A percentile compares a stretch with the other conserved stretches of the same genome.
Conservation (phyloP, 306 rosid genomes). For the Coriaria nepalensis region DNA sequence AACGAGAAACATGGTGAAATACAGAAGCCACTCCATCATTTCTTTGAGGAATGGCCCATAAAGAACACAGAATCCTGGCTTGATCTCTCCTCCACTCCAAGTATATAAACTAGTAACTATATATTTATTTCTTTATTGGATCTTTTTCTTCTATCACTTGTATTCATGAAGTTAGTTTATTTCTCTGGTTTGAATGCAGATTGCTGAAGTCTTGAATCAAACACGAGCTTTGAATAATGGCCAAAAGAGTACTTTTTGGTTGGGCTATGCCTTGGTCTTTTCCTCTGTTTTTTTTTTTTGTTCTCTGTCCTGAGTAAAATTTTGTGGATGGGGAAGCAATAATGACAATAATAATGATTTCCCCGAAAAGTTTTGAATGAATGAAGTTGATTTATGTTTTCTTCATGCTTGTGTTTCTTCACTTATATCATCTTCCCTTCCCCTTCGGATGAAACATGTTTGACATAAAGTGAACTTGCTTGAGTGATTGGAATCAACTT, state of each 20-base stretch:
- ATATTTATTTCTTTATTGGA: background rate
- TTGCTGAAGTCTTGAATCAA: constrained; percentile 38
- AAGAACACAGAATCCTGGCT: constrained; percentile 92
- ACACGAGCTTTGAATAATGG: constrained; percentile 30
- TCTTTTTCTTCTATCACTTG: background rate
- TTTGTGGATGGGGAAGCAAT: constrained; percentile 10
- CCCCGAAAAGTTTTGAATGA: constrained; percentile 20
- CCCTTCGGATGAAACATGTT: constrained; percentile 62
- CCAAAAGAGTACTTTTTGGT: constrained; percentile 39
- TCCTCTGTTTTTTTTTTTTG: constrained; percentile 12
- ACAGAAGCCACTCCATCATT: constrained; percentile 83
- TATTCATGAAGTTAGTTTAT: background rate
- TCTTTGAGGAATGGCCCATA: constrained; percentile 88
- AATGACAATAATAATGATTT: constrained; percentile 35
- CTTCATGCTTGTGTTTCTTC: constrained; percentile 24
- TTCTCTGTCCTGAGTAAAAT: constrained; percentile 57
- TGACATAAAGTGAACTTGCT: constrained; percentile 41
- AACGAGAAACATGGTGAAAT: constrained; percentile 29
- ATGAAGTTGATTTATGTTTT: constrained; percentile 29
- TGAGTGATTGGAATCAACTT: constrained; percentile 57
- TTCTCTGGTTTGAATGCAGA: constrained; percentile 33
- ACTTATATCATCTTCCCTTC: constrained; percentile 23
- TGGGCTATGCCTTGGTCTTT: constrained; percentile 36
- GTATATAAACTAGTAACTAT: constrained; percentile 34
- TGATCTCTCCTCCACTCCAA: constrained; percentile 88